These are phyloP conservation scores for Coelastrella sp. DNA, from an alignment of 139 green algal genomes.

Conservation along the genomic window DNA sequence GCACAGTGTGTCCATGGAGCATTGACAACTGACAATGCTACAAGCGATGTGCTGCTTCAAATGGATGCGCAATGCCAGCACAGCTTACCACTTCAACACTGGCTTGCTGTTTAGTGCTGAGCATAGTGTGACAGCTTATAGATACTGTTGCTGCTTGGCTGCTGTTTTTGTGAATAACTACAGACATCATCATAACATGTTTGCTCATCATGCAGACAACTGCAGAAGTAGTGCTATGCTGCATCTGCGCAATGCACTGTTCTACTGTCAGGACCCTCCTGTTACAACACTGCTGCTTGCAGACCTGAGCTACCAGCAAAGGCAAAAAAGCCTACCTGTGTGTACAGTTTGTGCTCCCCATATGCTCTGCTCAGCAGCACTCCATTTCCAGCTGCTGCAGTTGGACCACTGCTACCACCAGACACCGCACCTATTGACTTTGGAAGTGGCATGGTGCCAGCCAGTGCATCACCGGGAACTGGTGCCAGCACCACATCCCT, in stretches of 20 bases:
- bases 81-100: not conserved
- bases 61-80: not conserved
- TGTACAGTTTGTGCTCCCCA: constrained; percentile 74
- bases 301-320: not conserved
- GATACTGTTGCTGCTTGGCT: too few relatives aligned
- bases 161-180: too few relatives aligned
- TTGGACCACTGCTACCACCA: not conserved
- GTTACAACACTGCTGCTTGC: too few relatives aligned
- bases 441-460: constrained; percentile 45
- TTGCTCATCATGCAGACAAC: not conserved
- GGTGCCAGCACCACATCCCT: constrained; percentile 40
- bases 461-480: constrained; percentile 28
- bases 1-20: too few relatives aligned
- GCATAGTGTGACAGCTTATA: not conserved
- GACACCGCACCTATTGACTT: not conserved
- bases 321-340: constrained; percentile 52
- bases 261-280: not conserved
- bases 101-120: too few relatives aligned
- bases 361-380: constrained; percentile 56
- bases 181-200: not conserved
- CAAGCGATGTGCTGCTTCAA: too few relatives aligned
- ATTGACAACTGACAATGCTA: too few relatives aligned
- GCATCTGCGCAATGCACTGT: not conserved
- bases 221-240: not conserved
- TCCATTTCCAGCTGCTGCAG: not conserved